Evolutionary conservation across 768 basidiomycete genomes (phyloP).

Genomic region (Termitomyces sp.): DNA sequence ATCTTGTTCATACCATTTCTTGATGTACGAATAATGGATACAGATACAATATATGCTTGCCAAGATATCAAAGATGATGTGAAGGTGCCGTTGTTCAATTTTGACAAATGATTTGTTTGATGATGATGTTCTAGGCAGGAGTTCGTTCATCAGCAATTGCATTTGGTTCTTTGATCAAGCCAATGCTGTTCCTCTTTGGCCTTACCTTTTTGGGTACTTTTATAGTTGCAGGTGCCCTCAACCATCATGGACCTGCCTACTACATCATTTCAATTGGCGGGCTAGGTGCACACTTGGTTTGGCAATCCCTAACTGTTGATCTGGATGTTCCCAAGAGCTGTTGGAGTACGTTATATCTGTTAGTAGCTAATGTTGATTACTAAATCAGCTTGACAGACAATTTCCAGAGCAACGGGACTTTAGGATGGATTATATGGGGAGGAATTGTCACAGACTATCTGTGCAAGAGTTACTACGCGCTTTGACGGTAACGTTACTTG

Average conservation of each 20-base stretch:
- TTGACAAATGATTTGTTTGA: too few relatives aligned
- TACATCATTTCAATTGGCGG: constrained; percentile 1
- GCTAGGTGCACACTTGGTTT: not conserved
- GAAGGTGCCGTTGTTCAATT: not conserved
- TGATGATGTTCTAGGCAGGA: not conserved
- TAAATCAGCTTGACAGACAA: constrained; percentile 25
- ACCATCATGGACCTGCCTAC: constrained; percentile 2
- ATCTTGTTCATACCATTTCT: too few relatives aligned
- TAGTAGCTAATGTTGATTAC: not conserved
- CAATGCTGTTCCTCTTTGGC: not conserved
- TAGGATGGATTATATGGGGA: constrained; percentile 42
- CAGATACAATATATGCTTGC: constrained; percentile 7
- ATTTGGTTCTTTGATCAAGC: not conserved
- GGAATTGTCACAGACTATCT: constrained; percentile 38
- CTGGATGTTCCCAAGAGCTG: constrained; percentile 2
- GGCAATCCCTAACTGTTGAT: not conserved
- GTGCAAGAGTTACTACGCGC: not conserved
- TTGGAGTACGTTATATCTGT: not conserved
- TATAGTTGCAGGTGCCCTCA: not conserved
- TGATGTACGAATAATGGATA: too few relatives aligned
- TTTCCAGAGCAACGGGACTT: constrained; percentile 42
- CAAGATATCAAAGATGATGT: constrained; percentile 2
- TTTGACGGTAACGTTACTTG: too few relatives aligned
- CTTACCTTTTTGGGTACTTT: not conserved
- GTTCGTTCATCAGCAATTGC: constrained; percentile 2